Evolutionary conservation across 805 yeast species (phyloP).

Genomic region (Yarrowia phangngaensis): DNA sequence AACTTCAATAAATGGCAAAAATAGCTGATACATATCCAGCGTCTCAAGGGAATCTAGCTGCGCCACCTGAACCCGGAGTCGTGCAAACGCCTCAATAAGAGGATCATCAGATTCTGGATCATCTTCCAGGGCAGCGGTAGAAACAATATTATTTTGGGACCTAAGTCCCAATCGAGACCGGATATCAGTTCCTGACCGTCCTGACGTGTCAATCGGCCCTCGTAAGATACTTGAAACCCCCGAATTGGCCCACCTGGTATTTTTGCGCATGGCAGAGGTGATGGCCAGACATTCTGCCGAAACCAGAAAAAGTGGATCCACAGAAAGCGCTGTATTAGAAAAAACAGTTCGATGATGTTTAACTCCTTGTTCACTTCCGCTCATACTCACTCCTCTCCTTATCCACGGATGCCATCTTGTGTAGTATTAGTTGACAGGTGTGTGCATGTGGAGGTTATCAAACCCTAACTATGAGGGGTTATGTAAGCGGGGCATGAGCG

Average conservation of each 20-base stretch:
- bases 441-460: slow-evolving; percentile 11
- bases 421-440: slow-evolving; percentile 8
- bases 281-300: slow-evolving; percentile 84
- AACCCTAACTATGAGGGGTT: slow-evolving; percentile 2
- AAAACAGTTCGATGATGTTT: background rate
- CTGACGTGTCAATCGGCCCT: slow-evolving; percentile 11
- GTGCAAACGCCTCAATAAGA: slow-evolving; percentile 72
- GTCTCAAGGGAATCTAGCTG: slow-evolving; percentile 51
- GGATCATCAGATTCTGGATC: slow-evolving; percentile 47
- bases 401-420: slow-evolving; percentile 5
- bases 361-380: background rate
- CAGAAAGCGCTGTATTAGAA: slow-evolving; percentile 39
- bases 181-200: slow-evolving; percentile 1
- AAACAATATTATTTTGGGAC: slow-evolving; percentile 40
- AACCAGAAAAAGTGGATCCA: slow-evolving; percentile 77
- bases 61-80: slow-evolving; percentile 65
- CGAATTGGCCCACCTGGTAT: slow-evolving; percentile 68
- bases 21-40: slow-evolving; percentile 65
- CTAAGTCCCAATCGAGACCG: slow-evolving; percentile 47
- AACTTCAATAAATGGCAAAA: slow-evolving; percentile 82
- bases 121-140: slow-evolving; percentile 34
- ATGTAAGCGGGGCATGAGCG: too few species aligned
- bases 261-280: slow-evolving; percentile 84
- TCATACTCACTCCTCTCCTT: slow-evolving; percentile 13
- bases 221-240: slow-evolving; percentile 77